Conservation (phyloP, 495 filamentous ascomycete genomes). For the Penicillium mononematosum region DNA sequence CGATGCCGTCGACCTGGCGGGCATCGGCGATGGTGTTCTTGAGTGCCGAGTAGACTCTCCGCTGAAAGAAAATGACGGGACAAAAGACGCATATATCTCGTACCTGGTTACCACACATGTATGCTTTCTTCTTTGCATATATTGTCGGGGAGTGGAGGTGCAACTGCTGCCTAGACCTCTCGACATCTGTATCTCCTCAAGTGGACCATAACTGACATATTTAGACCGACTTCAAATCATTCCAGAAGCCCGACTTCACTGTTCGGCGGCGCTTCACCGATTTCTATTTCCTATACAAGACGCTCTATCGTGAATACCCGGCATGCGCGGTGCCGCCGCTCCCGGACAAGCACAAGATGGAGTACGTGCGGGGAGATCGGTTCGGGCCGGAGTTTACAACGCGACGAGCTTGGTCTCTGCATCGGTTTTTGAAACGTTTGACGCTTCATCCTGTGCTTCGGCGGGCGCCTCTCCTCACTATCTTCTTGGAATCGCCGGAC, state of each 20-base stretch:
- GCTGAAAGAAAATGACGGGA: conserved; percentile 88
- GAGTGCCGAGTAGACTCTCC: conserved; percentile 81
- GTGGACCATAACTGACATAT: conserved; percentile 18
- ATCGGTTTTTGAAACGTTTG: conserved; percentile 86
- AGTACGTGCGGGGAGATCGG: conserved; percentile 92
- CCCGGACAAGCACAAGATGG: conserved; percentile 98
- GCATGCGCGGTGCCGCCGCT: conserved; percentile 90
- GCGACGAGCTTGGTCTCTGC: conserved; percentile 82
- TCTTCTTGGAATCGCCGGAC: conserved; percentile 87
- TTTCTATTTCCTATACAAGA: conserved; percentile 95
- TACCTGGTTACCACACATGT: conserved; percentile 92
- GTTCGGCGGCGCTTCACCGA: conserved; percentile 94
- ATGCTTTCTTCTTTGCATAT: conserved; percentile 30
- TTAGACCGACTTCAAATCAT: conserved; percentile 90
- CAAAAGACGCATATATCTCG: conserved; percentile 94
- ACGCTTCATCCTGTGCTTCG: conserved; percentile 87
- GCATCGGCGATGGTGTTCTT: conserved; percentile 73
- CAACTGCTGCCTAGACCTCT: conserved; percentile 22
- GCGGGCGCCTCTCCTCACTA: conserved; percentile 73
- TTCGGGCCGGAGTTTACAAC: conserved; percentile 94
- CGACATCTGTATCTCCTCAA: neutral
- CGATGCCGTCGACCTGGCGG: conserved; percentile 61
- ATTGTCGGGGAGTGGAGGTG: neutral
- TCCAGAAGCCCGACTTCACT: conserved; percentile 70
- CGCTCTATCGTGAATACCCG: conserved; percentile 79